Evolutionary conservation across 441 rosid species (phyloP), one percentile per base, ranked within the genome.

Genomic region (Erysimum pusillum): DNA sequence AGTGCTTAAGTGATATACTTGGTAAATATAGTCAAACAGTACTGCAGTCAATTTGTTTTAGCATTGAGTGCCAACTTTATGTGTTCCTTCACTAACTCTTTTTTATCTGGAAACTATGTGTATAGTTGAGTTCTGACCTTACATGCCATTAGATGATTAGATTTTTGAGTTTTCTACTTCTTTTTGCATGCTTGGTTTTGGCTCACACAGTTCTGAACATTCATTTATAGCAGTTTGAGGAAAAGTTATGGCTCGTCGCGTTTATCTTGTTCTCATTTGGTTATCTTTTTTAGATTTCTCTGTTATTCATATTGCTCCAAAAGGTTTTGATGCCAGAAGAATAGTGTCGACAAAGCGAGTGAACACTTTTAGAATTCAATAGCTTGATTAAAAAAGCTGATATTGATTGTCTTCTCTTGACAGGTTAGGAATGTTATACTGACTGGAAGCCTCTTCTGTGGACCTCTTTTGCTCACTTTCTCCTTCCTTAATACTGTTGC

Each of bases 391-490:
- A 38, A 17, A 62, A 7, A 48, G 32, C 9, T 60, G 51, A n/a
- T 1, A 15, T 28, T 31, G 35, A 5, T 17, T 62, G 8, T 38
- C 62, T 17, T 62, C 5, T 38, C 62, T 62, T 73, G 62, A 20
- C 72, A 74, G 71, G 77, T 74, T 35, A 65, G 71, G 59, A 75
- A 75, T 39, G 10, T 75, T 32, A 67, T 75, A 20, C 58, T 75
- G 34, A 75, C 78, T 25, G 73, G 78, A 67, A 66, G 73, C 39
- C 73, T 75, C 25, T 75, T 66, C 67, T 75, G 66, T 56, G 67
- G 73, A 36, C 78, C 78, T 67, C 64, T 75, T 57, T 66, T 75
- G 31, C 12, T 75, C 59, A 75, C 67, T 28, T 67, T 75, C 61
- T 75, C 67, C 44, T 58, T 75, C 60, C 78, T 75, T 14, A 75